Percentiles rank a stretch among this genome's conserved stretches.
Evolutionary conservation across 169 alveolate genomes (phyloP).

Genomic region (Plasmodium gallinaceum): DNA sequence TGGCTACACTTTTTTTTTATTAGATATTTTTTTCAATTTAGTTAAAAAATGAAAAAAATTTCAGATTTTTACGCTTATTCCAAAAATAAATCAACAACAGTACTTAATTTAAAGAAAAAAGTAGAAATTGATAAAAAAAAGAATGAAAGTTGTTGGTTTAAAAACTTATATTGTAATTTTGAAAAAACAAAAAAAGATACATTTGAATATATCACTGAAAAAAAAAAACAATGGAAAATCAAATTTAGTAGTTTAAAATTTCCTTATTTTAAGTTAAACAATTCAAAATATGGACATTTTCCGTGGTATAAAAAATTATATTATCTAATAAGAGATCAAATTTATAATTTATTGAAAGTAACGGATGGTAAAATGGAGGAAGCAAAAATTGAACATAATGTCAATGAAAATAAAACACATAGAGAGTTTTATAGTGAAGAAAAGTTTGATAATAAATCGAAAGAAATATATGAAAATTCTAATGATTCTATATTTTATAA

Average conservation of each 20-base stretch:
- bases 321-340: conserved; percentile 25
- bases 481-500: conserved; percentile 36
- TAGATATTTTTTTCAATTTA: not conserved
- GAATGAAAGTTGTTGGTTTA: conserved; percentile 31
- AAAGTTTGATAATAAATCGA: conserved; percentile 33
- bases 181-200: conserved; percentile 42
- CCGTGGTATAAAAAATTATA: conserved; percentile 74
- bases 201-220: conserved; percentile 17
- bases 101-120: conserved; percentile 41
- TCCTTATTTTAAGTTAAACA: conserved; percentile 11
- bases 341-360: conserved; percentile 37
- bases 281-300: conserved; percentile 43
- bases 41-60: conserved; percentile 32
- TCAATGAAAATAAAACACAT: conserved; percentile 14
- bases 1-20: not conserved
- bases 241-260: conserved; percentile 20
- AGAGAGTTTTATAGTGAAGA: conserved; percentile 39
- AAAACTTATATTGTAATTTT: conserved; percentile 24
- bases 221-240: conserved; percentile 24
- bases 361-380: not conserved
- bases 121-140: conserved; percentile 28
- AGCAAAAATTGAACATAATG: not conserved
- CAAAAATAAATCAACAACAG: conserved; percentile 32
- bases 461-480: conserved; percentile 17
- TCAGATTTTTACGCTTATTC: conserved; percentile 55